phyloP scores from a whole-genome alignment of 768 basidiomycete genomes.

The Naematelia aurantialba region DNA sequence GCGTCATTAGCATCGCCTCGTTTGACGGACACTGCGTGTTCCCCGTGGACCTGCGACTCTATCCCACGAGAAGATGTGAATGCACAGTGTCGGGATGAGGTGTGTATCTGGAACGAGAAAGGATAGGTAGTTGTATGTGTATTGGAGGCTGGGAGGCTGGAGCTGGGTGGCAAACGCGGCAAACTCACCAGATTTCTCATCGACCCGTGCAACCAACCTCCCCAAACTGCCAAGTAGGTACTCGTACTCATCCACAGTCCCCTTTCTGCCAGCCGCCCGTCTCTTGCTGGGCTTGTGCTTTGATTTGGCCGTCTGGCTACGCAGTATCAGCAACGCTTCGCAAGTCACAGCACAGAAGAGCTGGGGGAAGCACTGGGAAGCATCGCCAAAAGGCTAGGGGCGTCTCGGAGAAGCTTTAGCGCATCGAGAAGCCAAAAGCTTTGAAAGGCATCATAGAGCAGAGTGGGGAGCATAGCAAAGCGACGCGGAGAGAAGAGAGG shows the following conservation, averaged over 20 bases:
- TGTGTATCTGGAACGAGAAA: too few relatives aligned
- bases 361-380: too few relatives aligned
- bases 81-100: too few relatives aligned
- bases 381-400: too few relatives aligned
- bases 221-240: slow-evolving; percentile 79
- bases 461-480: too few relatives aligned
- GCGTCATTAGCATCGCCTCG: slow-evolving; percentile 1
- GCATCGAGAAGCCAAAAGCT: too few relatives aligned
- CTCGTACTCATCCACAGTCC: slow-evolving; percentile 93
- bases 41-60: slow-evolving; percentile 59
- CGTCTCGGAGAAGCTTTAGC: too few relatives aligned
- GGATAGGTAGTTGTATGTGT: background rate
- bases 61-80: too few relatives aligned
- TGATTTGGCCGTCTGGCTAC: slow-evolving; percentile 63
- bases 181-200: slow-evolving; percentile 60
- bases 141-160: background rate
- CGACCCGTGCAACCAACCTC: slow-evolving; percentile 67
- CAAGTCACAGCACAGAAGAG: too few relatives aligned
- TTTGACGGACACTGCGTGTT: slow-evolving; percentile 57
- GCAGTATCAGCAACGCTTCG: slow-evolving; percentile 7
- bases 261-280: slow-evolving; percentile 81
- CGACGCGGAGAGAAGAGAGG: too few relatives aligned
- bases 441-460: too few relatives aligned
- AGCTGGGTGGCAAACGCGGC: background rate
- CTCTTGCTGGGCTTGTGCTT: slow-evolving; percentile 83